phyloP scores from a whole-genome alignment of 176 grass and related monocot genomes.

The Pharus latifolius region DNA sequence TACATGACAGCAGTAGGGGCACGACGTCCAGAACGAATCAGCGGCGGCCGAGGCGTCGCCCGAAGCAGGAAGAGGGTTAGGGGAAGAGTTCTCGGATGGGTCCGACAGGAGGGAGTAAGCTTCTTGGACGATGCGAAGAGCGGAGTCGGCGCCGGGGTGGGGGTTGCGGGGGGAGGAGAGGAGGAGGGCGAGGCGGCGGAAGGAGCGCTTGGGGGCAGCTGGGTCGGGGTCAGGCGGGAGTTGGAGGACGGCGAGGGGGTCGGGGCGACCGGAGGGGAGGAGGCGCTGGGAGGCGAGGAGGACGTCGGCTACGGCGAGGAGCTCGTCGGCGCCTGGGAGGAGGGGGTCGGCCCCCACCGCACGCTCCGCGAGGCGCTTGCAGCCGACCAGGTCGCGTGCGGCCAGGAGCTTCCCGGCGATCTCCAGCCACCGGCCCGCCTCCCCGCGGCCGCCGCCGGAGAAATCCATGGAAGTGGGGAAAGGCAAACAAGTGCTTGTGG shows the following conservation, averaged over 20 bases:
- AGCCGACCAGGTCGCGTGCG: constrained; percentile 73
- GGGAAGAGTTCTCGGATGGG: constrained; percentile 27
- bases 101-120: constrained; percentile 67
- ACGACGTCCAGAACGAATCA: constrained; percentile 80
- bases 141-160: constrained; percentile 43
- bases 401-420: constrained; percentile 66
- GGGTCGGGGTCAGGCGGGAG: constrained; percentile 21
- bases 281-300: constrained; percentile 78
- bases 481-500: constrained; percentile 6
- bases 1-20: constrained; percentile 69
- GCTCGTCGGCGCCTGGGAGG: constrained; percentile 68
- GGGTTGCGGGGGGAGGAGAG: constrained; percentile 39
- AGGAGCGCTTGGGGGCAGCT: constrained; percentile 37
- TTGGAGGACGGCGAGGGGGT: constrained; percentile 57
- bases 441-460: constrained; percentile 34
- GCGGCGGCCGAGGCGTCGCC: background rate
- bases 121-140: constrained; percentile 51
- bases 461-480: constrained; percentile 34
- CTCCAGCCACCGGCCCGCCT: constrained; percentile 74
- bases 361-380: constrained; percentile 88
- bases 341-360: constrained; percentile 65
- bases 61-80: constrained; percentile 8
- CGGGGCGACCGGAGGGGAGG: constrained; percentile 58
- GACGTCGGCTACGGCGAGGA: constrained; percentile 86
- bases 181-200: constrained; percentile 62